Conservation (phyloP, 768 basidiomycete species). For the Udeniomyces megalosporus region DNA sequence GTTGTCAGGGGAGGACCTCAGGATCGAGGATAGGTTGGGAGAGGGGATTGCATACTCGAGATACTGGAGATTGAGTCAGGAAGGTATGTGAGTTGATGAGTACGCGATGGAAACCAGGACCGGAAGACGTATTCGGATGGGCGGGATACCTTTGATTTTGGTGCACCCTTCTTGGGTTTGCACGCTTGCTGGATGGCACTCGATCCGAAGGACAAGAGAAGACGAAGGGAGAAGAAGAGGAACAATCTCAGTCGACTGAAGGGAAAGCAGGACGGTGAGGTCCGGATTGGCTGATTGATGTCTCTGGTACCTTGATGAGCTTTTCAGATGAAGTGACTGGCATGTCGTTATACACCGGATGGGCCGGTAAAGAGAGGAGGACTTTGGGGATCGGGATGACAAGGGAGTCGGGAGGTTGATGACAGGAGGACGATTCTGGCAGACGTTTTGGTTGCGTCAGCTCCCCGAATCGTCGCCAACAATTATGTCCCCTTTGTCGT, state of each 20-base stretch:
- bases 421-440: too few relatives aligned
- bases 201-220: not conserved
- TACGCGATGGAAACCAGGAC: not conserved
- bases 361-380: too few relatives aligned
- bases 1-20: not conserved
- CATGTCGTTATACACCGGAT: too few relatives aligned
- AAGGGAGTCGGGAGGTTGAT: too few relatives aligned
- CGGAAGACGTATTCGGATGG: not conserved
- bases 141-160: constrained; percentile 68
- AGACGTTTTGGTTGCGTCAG: too few relatives aligned
- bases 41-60: constrained; percentile 40
- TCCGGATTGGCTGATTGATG: too few relatives aligned
- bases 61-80: constrained; percentile 42
- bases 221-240: not conserved
- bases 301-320: constrained; percentile 18
- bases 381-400: too few relatives aligned
- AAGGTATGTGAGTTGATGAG: not conserved
- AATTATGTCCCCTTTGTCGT: too few relatives aligned
- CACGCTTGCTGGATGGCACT: constrained; percentile 50
- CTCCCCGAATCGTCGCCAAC: too few relatives aligned
- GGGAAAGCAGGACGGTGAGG: not conserved
- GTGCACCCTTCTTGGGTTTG: constrained; percentile 89
- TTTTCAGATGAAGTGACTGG: constrained; percentile 15
- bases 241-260: not conserved
- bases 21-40: not conserved